phyloP scores from a whole-genome alignment of 805 yeast genomes.

The Vanderwaltozyma verrucispora region DNA sequence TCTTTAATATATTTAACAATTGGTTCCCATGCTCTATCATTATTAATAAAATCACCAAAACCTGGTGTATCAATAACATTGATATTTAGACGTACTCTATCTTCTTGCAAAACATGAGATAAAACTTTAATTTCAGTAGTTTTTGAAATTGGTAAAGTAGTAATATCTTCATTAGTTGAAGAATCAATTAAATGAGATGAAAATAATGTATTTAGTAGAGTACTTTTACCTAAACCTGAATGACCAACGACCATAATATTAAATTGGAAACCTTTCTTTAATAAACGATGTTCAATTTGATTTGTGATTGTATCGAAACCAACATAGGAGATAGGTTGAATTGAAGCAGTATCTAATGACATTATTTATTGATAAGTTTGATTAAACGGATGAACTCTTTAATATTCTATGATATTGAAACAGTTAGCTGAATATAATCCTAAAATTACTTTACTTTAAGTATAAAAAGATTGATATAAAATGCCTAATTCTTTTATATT shows the following conservation, averaged over 20 bases:
- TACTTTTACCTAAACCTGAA: slow-evolving; percentile 91
- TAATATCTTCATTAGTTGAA: slow-evolving; percentile 51
- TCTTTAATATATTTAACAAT: too few species aligned
- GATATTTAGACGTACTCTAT: slow-evolving; percentile 74
- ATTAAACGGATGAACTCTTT: too few species aligned
- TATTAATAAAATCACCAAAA: slow-evolving; percentile 94
- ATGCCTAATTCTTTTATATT: too few species aligned
- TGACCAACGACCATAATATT: slow-evolving; percentile 90
- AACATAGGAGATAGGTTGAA: slow-evolving; percentile 66
- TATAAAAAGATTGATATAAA: too few species aligned
- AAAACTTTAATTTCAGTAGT: slow-evolving; percentile 77
- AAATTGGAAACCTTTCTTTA: slow-evolving; percentile 90
- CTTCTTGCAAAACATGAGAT: slow-evolving; percentile 66
- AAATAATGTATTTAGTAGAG: slow-evolving; percentile 83
- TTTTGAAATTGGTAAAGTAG: slow-evolving; percentile 65
- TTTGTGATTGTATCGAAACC: slow-evolving; percentile 95
- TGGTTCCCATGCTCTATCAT: too few species aligned
- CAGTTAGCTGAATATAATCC: too few species aligned
- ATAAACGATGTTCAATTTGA: slow-evolving; percentile 85
- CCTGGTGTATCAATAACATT: slow-evolving; percentile 97
- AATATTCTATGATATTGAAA: too few species aligned
- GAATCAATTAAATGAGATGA: slow-evolving; percentile 69
- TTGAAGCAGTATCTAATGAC: slow-evolving; percentile 2
- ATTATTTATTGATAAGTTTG: neutral
- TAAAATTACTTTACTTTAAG: too few species aligned